Evolutionary conservation across 2,329 filamentous ascomycete species (phyloP).

Genomic region (Fusarium citri): DNA sequence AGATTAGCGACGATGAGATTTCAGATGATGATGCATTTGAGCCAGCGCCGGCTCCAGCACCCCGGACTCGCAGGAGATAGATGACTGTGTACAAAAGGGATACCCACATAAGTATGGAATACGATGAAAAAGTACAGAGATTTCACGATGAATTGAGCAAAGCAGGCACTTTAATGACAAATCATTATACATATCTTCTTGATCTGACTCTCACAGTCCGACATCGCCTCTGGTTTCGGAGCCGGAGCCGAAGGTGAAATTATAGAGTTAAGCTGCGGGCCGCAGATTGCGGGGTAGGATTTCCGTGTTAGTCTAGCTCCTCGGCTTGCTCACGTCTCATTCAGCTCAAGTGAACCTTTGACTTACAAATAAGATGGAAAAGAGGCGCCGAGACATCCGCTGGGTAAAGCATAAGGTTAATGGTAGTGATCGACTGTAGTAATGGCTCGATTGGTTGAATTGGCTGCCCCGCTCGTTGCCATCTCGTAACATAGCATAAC

Average conservation of each 20-base stretch:
- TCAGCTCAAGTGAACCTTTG: conserved; percentile 3
- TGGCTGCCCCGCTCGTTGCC: conserved; percentile 30
- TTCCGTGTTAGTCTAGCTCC: conserved; percentile 18
- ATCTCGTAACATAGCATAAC: conserved; percentile 6
- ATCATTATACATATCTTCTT: background rate
- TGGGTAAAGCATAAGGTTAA: background rate
- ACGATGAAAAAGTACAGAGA: background rate
- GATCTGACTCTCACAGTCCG: background rate
- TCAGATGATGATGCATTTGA: conserved; percentile 72
- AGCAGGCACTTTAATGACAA: background rate
- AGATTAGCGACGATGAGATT: conserved; percentile 75
- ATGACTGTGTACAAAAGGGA: background rate
- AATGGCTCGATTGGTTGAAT: conserved; percentile 1
- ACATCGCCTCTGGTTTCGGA: conserved; percentile 15
- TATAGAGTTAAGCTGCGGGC: conserved; percentile 4
- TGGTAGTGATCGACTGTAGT: background rate
- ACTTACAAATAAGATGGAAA: conserved; percentile 11
- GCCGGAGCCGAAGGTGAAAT: conserved; percentile 3
- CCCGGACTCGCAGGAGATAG: conserved; percentile 49
- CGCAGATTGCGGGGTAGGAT: conserved; percentile 28
- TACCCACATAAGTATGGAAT: conserved; percentile 15
- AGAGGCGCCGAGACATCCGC: conserved; percentile 16
- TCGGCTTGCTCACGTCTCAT: conserved; percentile 4
- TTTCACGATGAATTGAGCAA: conserved; percentile 11
- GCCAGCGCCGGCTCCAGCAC: conserved; percentile 56